Evolutionary conservation across 1,139 yeast genomes (phyloP), one percentile per base, ranked within the genome.

Genomic region (Suhomyces chickasaworum): DNA sequence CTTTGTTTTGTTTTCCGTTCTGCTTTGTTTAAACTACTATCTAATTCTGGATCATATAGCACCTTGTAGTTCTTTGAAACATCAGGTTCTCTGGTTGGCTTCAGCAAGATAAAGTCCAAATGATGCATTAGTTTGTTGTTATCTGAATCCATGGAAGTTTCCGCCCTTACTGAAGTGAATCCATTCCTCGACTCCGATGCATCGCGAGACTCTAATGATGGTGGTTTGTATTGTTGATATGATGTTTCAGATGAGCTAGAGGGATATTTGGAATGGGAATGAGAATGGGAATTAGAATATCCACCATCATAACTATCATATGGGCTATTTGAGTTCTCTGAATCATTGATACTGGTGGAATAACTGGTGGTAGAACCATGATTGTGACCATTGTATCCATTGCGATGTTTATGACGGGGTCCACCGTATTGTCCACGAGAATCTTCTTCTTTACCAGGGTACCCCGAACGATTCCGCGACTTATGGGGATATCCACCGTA

Each of bases 21-120:
- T 9, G 55, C 50, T 49, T 71, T 71, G 13, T 62, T 40, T 7
- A 61, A 48, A 8, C 55, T 37, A 37, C 49, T 42, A 44, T 62
- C 66, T 30, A 58, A 50, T 53, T 84, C 89, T 5, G 88, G 90
- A 51, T 87, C 93, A 53, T 80, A 81, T 2, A 69, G 42, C 2
- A 80, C 80, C 48, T 67, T 65, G 57, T 66, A 68, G 63, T 75
- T 66, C 51, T 68, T 74, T 39, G 53, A 53, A 3, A 53, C 41
- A 33, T 67, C 69, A 4, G 57, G 48, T 1, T 50, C 47, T 41
- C 55, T 43, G 18, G 50, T 23, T 34, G 48, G 46, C 30, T 56
- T 45, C 20, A 51, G 37, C 17, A 47, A 33, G 30, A 54, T 51
- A 49, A 56, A 53, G 42, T 67, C 73, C 1, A 48, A 35, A 53